Conservation (phyloP, 805 yeast species). For the Cyberlindnera maritima region DNA sequence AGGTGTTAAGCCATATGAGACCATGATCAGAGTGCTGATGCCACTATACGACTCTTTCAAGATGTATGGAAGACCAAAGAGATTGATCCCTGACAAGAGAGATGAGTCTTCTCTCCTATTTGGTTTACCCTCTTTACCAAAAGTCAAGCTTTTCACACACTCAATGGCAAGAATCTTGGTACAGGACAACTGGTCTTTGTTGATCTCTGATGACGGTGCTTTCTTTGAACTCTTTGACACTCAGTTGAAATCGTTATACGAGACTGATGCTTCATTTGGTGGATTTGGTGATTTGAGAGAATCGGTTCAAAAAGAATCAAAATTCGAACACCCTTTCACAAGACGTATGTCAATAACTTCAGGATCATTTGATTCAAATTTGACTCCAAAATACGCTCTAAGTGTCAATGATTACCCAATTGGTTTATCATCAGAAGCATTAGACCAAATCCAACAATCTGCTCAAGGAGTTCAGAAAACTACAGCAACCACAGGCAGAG, state of each 20-base stretch:
- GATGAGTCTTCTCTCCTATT: slow-evolving; percentile 57
- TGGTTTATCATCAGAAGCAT: slow-evolving; percentile 10
- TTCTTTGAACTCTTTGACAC: slow-evolving; percentile 5
- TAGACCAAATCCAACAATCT: slow-evolving; percentile 10
- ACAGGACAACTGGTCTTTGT: slow-evolving; percentile 17
- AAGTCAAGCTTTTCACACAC: slow-evolving; percentile 48
- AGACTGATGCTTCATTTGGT: slow-evolving; percentile 5
- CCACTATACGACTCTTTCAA: slow-evolving; percentile 70
- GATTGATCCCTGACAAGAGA: slow-evolving; percentile 54
- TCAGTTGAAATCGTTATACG: slow-evolving; percentile 9
- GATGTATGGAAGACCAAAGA: slow-evolving; percentile 72
- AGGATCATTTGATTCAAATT: background rate
- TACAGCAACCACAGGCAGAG: too few relatives aligned
- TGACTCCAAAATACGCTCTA: slow-evolving; percentile 12
- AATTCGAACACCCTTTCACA: slow-evolving; percentile 14
- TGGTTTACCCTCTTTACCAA: slow-evolving; percentile 74
- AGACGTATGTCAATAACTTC: slow-evolving; percentile 10
- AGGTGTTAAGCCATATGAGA: slow-evolving; percentile 69
- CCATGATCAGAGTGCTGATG: slow-evolving; percentile 64
- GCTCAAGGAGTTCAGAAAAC: background rate
- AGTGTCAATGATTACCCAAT: slow-evolving; percentile 12
- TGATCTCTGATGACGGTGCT: background rate
- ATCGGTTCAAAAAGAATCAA: slow-evolving; percentile 1
- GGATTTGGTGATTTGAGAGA: slow-evolving; percentile 14
- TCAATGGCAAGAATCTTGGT: slow-evolving; percentile 12